Conservation (phyloP, 345 rosid genomes). For the Melaleuca quinquenervia region DNA sequence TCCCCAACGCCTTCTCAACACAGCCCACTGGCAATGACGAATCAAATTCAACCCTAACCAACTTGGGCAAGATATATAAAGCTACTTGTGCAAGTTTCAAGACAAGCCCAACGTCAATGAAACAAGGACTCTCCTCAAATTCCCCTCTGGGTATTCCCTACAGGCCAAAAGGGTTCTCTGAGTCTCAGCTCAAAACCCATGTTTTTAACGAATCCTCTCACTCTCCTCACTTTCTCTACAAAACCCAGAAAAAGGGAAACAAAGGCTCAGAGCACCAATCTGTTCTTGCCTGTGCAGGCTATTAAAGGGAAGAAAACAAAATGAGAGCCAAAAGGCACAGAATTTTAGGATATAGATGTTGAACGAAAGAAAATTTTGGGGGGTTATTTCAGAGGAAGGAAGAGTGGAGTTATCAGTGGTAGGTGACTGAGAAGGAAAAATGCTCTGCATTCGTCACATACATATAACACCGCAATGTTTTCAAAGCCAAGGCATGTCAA, state of each 20-base stretch:
- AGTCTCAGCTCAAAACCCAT: constrained; percentile 1
- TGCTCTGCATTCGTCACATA: constrained; percentile 1
- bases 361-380: background rate
- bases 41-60: constrained; percentile 4
- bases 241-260: background rate
- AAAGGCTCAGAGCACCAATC: background rate
- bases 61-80: background rate
- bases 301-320: background rate
- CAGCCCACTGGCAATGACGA: background rate
- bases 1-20: background rate
- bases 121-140: constrained; percentile 7
- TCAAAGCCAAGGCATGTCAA: constrained; percentile 12
- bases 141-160: constrained; percentile 17
- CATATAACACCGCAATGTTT: constrained; percentile 3
- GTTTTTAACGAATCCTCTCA: background rate
- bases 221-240: background rate
- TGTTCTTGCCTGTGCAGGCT: background rate
- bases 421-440: constrained; percentile 20
- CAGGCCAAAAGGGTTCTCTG: background rate
- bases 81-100: background rate
- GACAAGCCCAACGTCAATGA: constrained; percentile 13
- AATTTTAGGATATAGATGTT: background rate
- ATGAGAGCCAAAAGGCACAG: background rate
- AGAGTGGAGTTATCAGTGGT: constrained; percentile 42
- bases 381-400: constrained; percentile 9